Percentiles rank a stretch among this genome's conserved stretches.
phyloP scores from a whole-genome alignment of 1,284 basidiomycete genomes.

The Chalciporus sp. region DNA sequence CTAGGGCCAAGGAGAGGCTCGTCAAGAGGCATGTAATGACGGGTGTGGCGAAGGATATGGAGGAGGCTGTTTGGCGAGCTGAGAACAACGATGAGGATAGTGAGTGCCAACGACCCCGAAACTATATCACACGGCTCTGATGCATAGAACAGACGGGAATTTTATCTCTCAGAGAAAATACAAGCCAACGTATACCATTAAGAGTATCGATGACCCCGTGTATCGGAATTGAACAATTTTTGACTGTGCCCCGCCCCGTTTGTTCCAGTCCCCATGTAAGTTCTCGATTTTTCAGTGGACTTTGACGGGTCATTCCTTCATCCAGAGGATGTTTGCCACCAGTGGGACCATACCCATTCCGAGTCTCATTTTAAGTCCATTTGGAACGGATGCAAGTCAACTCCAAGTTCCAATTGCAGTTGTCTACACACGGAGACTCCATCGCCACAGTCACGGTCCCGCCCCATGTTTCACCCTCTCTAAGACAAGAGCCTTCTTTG shows the following conservation, averaged over 20 bases:
- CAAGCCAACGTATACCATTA: conserved; percentile 26
- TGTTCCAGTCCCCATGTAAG: no score
- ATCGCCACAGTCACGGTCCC: no score
- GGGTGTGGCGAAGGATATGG: conserved; percentile 67
- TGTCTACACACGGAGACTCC: no score
- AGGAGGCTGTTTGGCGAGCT: conserved; percentile 72
- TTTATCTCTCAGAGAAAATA: conserved; percentile 23
- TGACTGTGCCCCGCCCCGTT: neutral
- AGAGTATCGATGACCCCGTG: conserved; percentile 29
- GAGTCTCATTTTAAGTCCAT: no score
- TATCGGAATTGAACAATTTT: conserved; percentile 8
- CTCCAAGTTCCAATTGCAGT: no score
- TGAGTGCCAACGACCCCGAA: conserved; percentile 37
- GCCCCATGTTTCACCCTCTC: no score
- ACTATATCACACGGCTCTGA: neutral
- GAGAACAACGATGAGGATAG: conserved; percentile 78
- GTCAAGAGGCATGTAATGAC: conserved; percentile 75
- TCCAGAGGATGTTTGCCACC: no score
- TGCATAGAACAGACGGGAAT: conserved; percentile 24
- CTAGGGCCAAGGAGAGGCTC: conserved; percentile 65
- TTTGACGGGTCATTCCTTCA: no score
- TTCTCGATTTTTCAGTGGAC: no score
- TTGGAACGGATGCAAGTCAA: no score
- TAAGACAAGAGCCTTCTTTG: no score
- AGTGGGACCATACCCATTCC: no score